These are phyloP conservation scores for Inonotus hispidus DNA, from an alignment of 1,284 basidiomycete species.

Conservation along the genomic window DNA sequence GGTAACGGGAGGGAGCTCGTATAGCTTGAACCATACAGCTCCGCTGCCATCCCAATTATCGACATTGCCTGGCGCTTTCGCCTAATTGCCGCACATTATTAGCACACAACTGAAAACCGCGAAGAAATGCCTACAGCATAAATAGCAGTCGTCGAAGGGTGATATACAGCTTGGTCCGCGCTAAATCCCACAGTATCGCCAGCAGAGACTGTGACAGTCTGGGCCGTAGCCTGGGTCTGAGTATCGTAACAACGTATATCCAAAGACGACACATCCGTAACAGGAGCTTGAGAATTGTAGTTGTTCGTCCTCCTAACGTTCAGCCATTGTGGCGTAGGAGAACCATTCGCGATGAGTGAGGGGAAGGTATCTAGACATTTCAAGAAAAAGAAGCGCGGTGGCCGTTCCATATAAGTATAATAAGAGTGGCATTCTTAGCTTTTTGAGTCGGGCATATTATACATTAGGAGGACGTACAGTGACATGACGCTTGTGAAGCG, in stretches of 20 bases:
- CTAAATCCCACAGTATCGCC: slow-evolving; percentile 32
- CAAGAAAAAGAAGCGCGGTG: not conserved
- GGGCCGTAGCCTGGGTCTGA: slow-evolving; percentile 29
- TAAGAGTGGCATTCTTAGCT: not conserved
- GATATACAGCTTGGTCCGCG: slow-evolving; percentile 34
- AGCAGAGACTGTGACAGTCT: slow-evolving; percentile 33
- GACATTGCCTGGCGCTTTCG: slow-evolving; percentile 32
- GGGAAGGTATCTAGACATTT: slow-evolving; percentile 35
- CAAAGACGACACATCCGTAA: slow-evolving; percentile 32
- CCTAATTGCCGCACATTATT: slow-evolving; percentile 11
- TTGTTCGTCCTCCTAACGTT: slow-evolving; percentile 42
- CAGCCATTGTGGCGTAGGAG: slow-evolving; percentile 33
- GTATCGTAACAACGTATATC: slow-evolving; percentile 40
- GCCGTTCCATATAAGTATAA: too few species aligned
- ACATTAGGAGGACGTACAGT: slow-evolving; percentile 12
- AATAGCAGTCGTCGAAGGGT: slow-evolving; percentile 36
- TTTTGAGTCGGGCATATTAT: not conserved
- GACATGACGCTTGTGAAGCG: slow-evolving; percentile 10
- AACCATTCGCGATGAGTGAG: slow-evolving; percentile 34
- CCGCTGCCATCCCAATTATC: slow-evolving; percentile 34
- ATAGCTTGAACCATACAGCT: slow-evolving; percentile 37
- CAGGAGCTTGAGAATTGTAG: slow-evolving; percentile 35
- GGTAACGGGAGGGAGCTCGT: slow-evolving; percentile 22
- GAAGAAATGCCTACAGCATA: slow-evolving; percentile 28
- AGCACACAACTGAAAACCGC: not conserved